A percentile compares a stretch with the other conserved stretches of the same genome.
Conservation (phyloP, 805 yeast species). For the Saturnispora quitensis region DNA sequence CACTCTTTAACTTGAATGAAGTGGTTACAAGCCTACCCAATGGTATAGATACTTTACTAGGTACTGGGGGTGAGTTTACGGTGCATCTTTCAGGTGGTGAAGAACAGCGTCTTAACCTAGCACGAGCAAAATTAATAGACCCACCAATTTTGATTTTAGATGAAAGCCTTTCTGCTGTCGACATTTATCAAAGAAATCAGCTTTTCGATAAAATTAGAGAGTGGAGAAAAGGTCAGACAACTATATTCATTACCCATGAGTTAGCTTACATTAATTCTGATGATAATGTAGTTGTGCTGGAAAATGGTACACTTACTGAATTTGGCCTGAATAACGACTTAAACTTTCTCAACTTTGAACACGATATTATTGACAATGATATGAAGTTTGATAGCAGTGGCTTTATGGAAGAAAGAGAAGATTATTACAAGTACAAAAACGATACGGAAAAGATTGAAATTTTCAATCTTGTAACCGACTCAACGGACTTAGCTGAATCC, state of each 20-base stretch:
- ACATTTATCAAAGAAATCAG: slow-evolving; percentile 36
- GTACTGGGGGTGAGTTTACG: slow-evolving; percentile 24
- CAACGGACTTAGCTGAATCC: neutral
- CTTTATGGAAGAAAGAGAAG: neutral
- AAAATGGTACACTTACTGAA: slow-evolving; percentile 47
- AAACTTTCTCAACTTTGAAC: neutral
- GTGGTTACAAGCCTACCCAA: slow-evolving; percentile 40
- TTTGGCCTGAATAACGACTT: slow-evolving; percentile 30
- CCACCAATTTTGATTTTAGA: slow-evolving; percentile 74
- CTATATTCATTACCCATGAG: slow-evolving; percentile 79
- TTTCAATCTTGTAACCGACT: neutral
- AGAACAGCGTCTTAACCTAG: slow-evolving; percentile 72
- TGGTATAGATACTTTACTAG: slow-evolving; percentile 45
- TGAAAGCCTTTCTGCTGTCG: slow-evolving; percentile 81
- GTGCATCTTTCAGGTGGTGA: slow-evolving; percentile 81
- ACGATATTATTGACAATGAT: neutral
- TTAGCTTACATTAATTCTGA: slow-evolving; percentile 41
- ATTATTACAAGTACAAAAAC: neutral
- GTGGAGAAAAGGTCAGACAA: slow-evolving; percentile 64
- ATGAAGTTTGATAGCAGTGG: neutral
- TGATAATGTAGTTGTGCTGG: slow-evolving; percentile 53
- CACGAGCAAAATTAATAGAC: slow-evolving; percentile 70
- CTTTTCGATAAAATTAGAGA: slow-evolving; percentile 42
- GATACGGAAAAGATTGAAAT: neutral
- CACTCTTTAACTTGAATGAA: slow-evolving; percentile 43